These are phyloP conservation scores for Fusarium euwallaceae DNA, from an alignment of 2,329 filamentous ascomycete species.

Conservation along the genomic window DNA sequence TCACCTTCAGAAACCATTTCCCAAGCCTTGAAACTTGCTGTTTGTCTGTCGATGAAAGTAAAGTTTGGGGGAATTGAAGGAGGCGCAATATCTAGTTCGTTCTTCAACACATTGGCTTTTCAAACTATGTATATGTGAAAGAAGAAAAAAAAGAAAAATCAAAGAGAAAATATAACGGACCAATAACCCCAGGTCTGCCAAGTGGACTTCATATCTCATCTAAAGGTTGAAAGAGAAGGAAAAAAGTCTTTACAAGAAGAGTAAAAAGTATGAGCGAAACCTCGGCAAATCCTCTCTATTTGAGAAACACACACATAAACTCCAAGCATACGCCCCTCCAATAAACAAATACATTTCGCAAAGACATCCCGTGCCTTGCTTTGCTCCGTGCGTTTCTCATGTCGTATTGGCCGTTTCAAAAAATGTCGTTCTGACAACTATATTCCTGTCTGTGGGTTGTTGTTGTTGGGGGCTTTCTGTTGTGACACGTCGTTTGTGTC, in stretches of 20 bases:
- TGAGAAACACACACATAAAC: neutral
- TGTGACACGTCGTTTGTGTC: neutral
- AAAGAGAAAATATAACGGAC: neutral
- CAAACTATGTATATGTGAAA: neutral
- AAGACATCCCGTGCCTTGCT: neutral
- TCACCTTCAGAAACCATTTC: neutral
- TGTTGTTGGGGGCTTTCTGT: neutral
- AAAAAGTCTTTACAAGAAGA: neutral
- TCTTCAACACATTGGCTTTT: neutral
- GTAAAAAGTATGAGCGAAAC: neutral
- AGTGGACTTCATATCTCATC: conserved; percentile 1
- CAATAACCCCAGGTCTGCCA: neutral
- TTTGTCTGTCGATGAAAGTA: neutral
- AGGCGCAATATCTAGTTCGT: neutral
- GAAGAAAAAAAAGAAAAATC: neutral
- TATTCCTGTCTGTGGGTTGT: conserved; percentile 1
- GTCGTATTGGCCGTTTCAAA: conserved; percentile 6
- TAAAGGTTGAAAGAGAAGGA: neutral
- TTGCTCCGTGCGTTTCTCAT: neutral
- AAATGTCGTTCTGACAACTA: conserved; percentile 21
- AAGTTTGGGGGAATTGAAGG: neutral
- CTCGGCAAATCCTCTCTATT: neutral
- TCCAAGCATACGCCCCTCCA: neutral
- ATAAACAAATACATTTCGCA: neutral
- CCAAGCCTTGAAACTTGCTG: neutral